A percentile compares a stretch with the other conserved stretches of the same genome.
These are phyloP conservation scores for Exophiala sp. DNA, from an alignment of 2,329 filamentous ascomycete species.

Conservation along the genomic window DNA sequence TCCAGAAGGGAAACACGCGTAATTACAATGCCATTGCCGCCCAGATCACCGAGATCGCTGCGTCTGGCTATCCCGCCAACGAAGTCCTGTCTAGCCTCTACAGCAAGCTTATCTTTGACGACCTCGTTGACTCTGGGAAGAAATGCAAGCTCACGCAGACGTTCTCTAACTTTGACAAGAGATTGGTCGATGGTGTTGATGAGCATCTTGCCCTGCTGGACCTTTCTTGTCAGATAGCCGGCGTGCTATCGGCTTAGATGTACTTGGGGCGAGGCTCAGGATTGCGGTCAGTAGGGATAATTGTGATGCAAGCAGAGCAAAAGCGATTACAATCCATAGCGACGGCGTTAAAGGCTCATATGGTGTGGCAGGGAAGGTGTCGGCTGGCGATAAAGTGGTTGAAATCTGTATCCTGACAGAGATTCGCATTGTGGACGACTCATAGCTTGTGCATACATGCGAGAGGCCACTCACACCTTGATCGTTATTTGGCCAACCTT, in stretches of 20 bases:
- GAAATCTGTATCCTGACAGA: too few relatives aligned
- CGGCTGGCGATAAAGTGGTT: too few relatives aligned
- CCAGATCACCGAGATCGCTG: constrained; percentile 84
- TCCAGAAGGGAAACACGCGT: constrained; percentile 69
- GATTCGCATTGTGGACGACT: too few relatives aligned
- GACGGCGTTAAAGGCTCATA: too few relatives aligned
- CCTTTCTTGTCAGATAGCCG: constrained; percentile 74
- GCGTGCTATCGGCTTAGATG: constrained; percentile 29
- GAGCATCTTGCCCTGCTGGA: constrained; percentile 92
- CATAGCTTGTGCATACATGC: too few relatives aligned
- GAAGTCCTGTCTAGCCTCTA: constrained; percentile 86
- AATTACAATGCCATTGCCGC: constrained; percentile 70
- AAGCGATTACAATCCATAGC: too few relatives aligned
- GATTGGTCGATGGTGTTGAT: constrained; percentile 88
- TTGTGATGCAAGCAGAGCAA: too few relatives aligned
- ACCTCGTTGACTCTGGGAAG: constrained; percentile 74
- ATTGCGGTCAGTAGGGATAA: too few relatives aligned
- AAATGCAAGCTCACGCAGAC: constrained; percentile 87
- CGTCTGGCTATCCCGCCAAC: constrained; percentile 93
- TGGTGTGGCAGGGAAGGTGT: too few relatives aligned
- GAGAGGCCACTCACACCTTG: too few relatives aligned
- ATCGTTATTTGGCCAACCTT: too few relatives aligned
- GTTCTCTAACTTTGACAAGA: constrained; percentile 93
- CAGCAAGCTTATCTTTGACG: constrained; percentile 76
- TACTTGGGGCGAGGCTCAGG: too few relatives aligned